phyloP scores from a whole-genome alignment of 1,139 yeast genomes.

The Sugiyamaella xylanicola region DNA sequence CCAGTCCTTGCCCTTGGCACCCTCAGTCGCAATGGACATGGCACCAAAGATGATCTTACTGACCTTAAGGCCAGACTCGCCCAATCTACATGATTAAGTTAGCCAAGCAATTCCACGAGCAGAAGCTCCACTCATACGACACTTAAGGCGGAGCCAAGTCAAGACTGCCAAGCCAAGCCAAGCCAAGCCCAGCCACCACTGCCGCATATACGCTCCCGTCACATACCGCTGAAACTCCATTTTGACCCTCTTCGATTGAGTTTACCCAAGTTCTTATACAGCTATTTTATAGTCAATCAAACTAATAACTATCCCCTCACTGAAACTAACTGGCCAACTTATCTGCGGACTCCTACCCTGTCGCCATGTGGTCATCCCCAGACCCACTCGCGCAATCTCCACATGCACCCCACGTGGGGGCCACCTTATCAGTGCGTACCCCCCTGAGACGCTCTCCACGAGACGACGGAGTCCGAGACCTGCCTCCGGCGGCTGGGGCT shows the following conservation, averaged over 20 bases:
- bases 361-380: too few relatives aligned
- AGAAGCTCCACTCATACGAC: too few relatives aligned
- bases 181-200: background rate
- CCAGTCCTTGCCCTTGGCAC: conserved; percentile 44
- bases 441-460: background rate
- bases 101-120: background rate
- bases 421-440: too few relatives aligned
- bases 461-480: too few relatives aligned
- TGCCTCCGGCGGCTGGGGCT: background rate
- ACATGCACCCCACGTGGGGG: background rate
- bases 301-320: background rate
- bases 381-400: background rate
- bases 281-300: too few relatives aligned
- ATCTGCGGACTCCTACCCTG: too few relatives aligned
- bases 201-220: too few relatives aligned
- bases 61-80: conserved; percentile 54
- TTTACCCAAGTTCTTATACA: too few relatives aligned
- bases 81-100: conserved; percentile 39
- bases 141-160: too few relatives aligned
- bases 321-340: too few relatives aligned
- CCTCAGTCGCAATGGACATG: conserved; percentile 49
- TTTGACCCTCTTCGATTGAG: too few relatives aligned
- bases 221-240: background rate
- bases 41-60: conserved; percentile 60
- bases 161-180: background rate